Conservation (phyloP, 495 filamentous ascomycete genomes). For the Annulohypoxylon bovei region DNA sequence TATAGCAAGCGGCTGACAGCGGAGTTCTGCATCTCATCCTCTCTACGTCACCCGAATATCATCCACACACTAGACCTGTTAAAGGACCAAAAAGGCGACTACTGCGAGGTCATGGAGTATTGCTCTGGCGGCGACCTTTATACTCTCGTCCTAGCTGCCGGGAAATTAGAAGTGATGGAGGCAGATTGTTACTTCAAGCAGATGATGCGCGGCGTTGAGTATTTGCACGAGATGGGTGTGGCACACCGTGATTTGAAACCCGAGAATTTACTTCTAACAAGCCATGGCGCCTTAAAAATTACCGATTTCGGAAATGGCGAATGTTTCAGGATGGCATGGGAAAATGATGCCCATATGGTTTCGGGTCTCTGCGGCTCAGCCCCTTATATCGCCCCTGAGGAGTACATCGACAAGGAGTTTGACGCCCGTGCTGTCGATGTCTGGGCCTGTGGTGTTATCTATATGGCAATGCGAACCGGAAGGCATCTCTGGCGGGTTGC, state of each 20-base stretch:
- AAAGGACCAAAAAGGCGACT: slow-evolving; percentile 96
- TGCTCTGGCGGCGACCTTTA: slow-evolving; percentile 98
- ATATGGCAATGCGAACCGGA: slow-evolving; percentile 99
- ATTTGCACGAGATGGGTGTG: slow-evolving; percentile 99
- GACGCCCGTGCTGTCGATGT: slow-evolving; percentile 96
- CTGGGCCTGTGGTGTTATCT: slow-evolving; percentile 98
- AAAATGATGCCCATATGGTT: slow-evolving; percentile 97
- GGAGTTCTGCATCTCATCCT: slow-evolving; percentile 98
- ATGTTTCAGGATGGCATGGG: slow-evolving; percentile 99
- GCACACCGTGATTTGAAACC: slow-evolving; percentile 97
- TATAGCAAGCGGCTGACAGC: slow-evolving; percentile 98
- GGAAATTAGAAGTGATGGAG: slow-evolving; percentile 91
- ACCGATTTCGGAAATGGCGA: slow-evolving; percentile 99
- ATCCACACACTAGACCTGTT: slow-evolving; percentile 97
- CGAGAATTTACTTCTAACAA: slow-evolving; percentile 94
- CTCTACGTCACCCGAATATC: slow-evolving; percentile 95
- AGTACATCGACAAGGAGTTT: slow-evolving; percentile 94
- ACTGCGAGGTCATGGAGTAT: slow-evolving; percentile 99
- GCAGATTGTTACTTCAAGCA: slow-evolving; percentile 99
- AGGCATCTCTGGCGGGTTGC: slow-evolving; percentile 96
- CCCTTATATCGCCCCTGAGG: slow-evolving; percentile 97
- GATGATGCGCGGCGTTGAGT: slow-evolving; percentile 98
- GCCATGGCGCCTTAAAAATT: slow-evolving; percentile 94
- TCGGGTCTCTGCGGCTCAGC: slow-evolving; percentile 95
- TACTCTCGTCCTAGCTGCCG: slow-evolving; percentile 89